phyloP scores from a whole-genome alignment of 192 early-diverging fungal species.

The Haplosporangium gracile region DNA sequence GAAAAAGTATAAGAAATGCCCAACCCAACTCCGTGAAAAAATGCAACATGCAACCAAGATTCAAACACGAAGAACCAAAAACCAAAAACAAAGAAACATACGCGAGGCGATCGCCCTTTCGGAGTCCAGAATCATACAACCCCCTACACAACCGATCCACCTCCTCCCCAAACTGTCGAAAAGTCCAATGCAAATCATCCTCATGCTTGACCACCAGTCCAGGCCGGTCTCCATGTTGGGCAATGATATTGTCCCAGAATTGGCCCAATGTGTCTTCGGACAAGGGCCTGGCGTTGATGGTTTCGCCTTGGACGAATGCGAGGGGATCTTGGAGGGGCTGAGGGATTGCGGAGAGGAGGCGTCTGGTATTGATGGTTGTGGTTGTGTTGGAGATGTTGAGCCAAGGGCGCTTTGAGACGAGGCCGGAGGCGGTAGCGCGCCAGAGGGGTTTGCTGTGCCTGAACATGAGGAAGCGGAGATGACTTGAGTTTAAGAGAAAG shows the following conservation, averaged over 20 bases:
- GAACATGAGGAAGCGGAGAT: background rate
- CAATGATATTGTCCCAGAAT: constrained; percentile 53
- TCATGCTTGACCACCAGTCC: constrained; percentile 63
- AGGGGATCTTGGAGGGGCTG: background rate
- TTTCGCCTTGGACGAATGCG: constrained; percentile 49
- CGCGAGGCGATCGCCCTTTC: constrained; percentile 63
- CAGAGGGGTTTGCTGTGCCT: constrained; percentile 5
- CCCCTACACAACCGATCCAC: constrained; percentile 57
- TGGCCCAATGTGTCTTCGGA: constrained; percentile 56
- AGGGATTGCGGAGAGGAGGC: background rate
- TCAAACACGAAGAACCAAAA: background rate
- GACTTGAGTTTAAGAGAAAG: background rate
- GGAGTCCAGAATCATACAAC: constrained; percentile 58
- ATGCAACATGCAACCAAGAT: background rate
- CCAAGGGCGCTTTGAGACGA: background rate
- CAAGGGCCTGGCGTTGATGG: constrained; percentile 29
- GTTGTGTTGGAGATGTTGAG: background rate
- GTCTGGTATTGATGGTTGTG: background rate
- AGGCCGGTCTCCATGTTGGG: constrained; percentile 39
- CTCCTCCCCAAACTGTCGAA: constrained; percentile 58
- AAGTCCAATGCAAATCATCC: constrained; percentile 57
- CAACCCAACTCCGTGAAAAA: background rate
- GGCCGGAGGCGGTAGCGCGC: background rate
- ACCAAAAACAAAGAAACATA: constrained; percentile 2
- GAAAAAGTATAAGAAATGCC: background rate